These are phyloP conservation scores for Actinomortierella ambigua DNA, from an alignment of 371 early-diverging fungal species.

Conservation along the genomic window DNA sequence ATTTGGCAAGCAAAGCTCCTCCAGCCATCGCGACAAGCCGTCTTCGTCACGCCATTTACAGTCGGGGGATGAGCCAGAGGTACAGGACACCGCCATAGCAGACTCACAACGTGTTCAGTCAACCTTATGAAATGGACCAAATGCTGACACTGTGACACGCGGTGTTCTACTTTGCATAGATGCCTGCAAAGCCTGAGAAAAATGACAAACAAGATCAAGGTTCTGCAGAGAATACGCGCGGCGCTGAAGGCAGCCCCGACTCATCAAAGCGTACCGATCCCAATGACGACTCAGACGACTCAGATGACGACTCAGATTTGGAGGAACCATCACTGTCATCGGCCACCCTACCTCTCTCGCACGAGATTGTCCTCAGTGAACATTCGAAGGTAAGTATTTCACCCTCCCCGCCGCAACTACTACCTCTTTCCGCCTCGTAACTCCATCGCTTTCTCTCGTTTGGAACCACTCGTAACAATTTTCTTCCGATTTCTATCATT, in stretches of 20 bases:
- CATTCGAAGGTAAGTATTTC: constrained; percentile 69
- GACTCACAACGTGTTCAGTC: too few species aligned
- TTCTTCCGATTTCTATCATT: neutral
- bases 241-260: too few species aligned
- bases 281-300: constrained; percentile 32
- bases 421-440: too few species aligned
- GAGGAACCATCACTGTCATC: constrained; percentile 28
- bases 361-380: constrained; percentile 69
- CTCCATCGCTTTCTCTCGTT: neutral
- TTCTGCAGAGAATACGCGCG: too few species aligned
- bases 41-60: constrained; percentile 60
- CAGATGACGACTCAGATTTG: constrained; percentile 23
- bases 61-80: too few species aligned
- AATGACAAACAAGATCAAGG: too few species aligned
- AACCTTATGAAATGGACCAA: too few species aligned
- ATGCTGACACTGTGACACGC: too few species aligned
- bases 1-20: constrained; percentile 60
- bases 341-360: constrained; percentile 62
- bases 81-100: too few species aligned
- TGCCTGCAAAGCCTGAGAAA: too few species aligned
- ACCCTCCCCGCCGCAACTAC: too few species aligned
- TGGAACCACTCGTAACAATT: neutral
- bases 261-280: constrained; percentile 23
- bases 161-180: too few species aligned
- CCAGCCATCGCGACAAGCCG: constrained; percentile 27